Evolutionary conservation across 805 yeast species (phyloP), one percentile per base, ranked within the genome.

Genomic region (Saccharomyces mikatae): DNA sequence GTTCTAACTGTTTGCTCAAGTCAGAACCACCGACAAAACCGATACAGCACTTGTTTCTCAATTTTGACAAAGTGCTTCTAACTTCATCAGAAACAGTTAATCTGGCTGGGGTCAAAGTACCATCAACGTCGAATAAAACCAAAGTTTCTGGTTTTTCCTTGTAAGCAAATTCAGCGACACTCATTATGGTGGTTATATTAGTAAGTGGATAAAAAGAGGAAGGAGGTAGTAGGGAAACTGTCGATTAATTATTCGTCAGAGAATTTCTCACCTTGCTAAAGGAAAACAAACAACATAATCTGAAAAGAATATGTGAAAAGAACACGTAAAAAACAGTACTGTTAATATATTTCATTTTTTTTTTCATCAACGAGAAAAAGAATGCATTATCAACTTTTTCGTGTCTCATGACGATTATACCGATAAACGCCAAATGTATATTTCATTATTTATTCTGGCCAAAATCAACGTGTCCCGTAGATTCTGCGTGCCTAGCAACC

Each of bases 21-120:
- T 94, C 98, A 52, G 95, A 85, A 65, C 99, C 99, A 73, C 99
- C 99, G 60, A 94, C 99, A 67, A 90, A 94, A 55, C 99, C 99
- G 76, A 94, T 82, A 52, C 87, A 97, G 65, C 82, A 92, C 79
- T 92, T 91, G 78, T 89, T 79, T 77, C 97, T 87, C 70, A 94
- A 82, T 63, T 84, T 81, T 58, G 73, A 71, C 66, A 94, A 81
- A 47, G 87, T 76, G 59, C 80, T 73, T 69, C 76, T 81, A 84
- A 94, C 86, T 74, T 90, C 96, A 66, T 82, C 80, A 58, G 90
- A 83, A 64, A 87, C 74, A 44, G 69, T 72, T 71, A 84, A 81
- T 79, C 99, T 89, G 54, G 99, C 98, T 62, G 98, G 99, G 46
- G 98, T 92, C 73, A 94, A 80, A 55, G 99, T 94, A 62, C 97